Evolutionary conservation across 345 rosid species (phyloP), one percentile per base, ranked within the genome.

Genomic region (Brassica napus): DNA sequence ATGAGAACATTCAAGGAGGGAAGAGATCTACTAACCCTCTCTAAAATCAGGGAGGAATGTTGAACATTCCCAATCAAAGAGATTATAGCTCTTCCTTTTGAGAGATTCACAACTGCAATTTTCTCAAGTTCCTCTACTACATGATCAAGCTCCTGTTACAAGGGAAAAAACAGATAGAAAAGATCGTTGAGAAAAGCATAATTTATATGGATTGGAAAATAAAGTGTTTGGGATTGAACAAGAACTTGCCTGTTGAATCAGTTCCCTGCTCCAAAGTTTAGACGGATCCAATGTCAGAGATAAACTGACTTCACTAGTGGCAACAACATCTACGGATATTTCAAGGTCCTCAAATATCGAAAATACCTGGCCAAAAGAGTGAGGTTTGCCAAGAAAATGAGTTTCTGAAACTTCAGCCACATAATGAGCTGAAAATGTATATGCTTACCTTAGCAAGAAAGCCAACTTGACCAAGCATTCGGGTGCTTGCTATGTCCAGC

Each of bases 221-320:
- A 30, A 77, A 71, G 35, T 65, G 65, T 34, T 68, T 68, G 12
- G 14, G 26, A 68, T 35, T 24, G 49, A 16, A 67, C 58, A 72
- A 67, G 34, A 61, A 39, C 93, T 90, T 90, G 91, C 99, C 98
- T 93, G 98, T 86, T 93, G 97, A 79, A 95, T 95, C 15, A 95
- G 88, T 76, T 95, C 99, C 85, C 98, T 88, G 82, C 98, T 90
- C 98, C 99, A 95, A 57, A 95, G 87, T 84, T 91, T 93, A 39
- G 97, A 93, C 2, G 98, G 99, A 84, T 95, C 99, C 77, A 95
- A 67, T 49, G 99, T 95, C 90, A 95, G 80, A 23, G 99, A 95
- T 82, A 95, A 86, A 83, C 98, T 95, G 84, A 95, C 99, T 93
- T 95, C 99, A 85, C 99, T 95, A 37, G 98, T 95, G 69, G 99